These are phyloP conservation scores for Trametes versicolor DNA, from an alignment of 1,284 basidiomycete genomes.

Conservation along the genomic window DNA sequence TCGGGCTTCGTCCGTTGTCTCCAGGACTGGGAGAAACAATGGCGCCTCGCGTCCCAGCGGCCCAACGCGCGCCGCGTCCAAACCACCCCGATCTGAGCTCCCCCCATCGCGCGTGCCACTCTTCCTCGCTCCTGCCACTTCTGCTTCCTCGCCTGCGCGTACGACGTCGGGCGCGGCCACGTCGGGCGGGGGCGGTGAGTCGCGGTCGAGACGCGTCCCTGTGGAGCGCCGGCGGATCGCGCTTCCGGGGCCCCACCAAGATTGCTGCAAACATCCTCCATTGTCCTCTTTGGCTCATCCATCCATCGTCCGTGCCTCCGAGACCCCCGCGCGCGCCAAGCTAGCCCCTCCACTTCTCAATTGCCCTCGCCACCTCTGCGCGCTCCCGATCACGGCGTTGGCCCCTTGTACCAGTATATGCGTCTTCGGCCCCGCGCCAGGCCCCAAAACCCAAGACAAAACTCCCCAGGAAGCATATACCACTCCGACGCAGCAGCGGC, in stretches of 20 bases:
- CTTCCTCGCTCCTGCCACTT: too few species aligned
- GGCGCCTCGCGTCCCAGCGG: conserved; percentile 30
- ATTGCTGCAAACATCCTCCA: not conserved
- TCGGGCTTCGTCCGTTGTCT: conserved; percentile 55
- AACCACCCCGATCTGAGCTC: conserved; percentile 32
- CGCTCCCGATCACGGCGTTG: not conserved
- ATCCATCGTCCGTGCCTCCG: not conserved
- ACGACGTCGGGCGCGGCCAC: too few species aligned
- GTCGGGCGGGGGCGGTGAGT: not conserved
- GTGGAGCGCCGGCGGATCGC: conserved; percentile 18
- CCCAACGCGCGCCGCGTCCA: conserved; percentile 34
- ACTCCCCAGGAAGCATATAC: not conserved
- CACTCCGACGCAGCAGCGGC: not conserved
- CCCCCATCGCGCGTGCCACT: not conserved
- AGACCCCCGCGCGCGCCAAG: not conserved
- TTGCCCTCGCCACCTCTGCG: not conserved
- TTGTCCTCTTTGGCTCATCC: not conserved
- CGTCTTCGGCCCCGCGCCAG: not conserved
- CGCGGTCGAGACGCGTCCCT: conserved; percentile 13
- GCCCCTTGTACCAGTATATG: not conserved
- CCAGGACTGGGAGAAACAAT: conserved; percentile 42
- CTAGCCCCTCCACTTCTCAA: not conserved
- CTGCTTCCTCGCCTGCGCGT: too few species aligned
- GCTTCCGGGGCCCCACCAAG: conserved; percentile 12
- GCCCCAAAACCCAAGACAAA: not conserved